Base-by-base conservation (phyloP, 345 rosid species). In the Eucalyptus curtisii region DNA sequence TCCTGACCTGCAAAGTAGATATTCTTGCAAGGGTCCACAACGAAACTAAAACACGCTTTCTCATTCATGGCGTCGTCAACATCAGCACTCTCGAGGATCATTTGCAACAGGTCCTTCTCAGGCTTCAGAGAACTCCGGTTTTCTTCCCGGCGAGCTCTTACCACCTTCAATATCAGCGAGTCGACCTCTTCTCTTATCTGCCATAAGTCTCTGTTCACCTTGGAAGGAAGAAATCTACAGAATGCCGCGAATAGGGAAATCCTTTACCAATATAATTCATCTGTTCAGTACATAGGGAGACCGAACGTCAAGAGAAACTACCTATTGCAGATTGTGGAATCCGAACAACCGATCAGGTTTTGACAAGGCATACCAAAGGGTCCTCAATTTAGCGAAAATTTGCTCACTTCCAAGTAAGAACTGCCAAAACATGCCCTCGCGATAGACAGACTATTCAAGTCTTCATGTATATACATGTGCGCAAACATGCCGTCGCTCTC, bases 1-100 rank as follows among this genome's bases (percentile, higher is more conserved):
- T 90, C 93, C 11, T 91, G 64, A 57, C 93, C 94, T 57, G 92
- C 88, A 8, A 92, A 90, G 87, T 91, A 90, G 10, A 93, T 91
- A 86, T 91, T 91, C 79, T 91, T 87, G 91, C 93, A 88, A 9
- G 13, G 76, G 85, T 91, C 94, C 14, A 90, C 87, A 10, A 91
- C 30, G 10, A 61, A 89, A 84, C 7, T 37, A 20, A 19, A 24
- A 10, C 82, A 76, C 12, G 47, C 90, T 44, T 27, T 92, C 88
- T 44, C 66, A 30, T 76, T 89, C 27, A 22, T 31, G 48, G 89
- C 85, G 7, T 49, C 44, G 6, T 84, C 86, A 1, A 33, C 33
- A 20, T 71, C 55, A 44, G 90, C 87, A 49, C 84, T 64, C 45
- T 90, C 91, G 4, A 91, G 91, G 20, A 91, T 68, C 44, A 42